phyloP scores from a whole-genome alignment of 208 protist species.

The Trypanosoma vivax region DNA sequence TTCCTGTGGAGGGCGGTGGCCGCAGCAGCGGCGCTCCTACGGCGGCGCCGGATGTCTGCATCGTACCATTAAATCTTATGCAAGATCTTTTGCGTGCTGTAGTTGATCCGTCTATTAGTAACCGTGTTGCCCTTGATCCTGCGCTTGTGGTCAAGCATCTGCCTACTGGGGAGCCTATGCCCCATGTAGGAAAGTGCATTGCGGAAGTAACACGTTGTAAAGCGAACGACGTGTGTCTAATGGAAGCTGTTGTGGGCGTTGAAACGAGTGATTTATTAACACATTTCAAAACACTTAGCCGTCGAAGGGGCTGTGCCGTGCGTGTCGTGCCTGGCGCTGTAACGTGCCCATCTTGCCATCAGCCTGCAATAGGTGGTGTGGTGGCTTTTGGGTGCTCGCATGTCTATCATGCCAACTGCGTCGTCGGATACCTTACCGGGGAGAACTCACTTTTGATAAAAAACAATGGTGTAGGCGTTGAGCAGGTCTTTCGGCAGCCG shows the following conservation, averaged over 20 bases:
- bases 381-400: conserved; percentile 60
- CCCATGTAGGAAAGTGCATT: conserved; percentile 36
- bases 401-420: conserved; percentile 49
- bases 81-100: conserved; percentile 35
- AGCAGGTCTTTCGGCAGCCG: conserved; percentile 15
- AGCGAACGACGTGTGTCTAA: conserved; percentile 31
- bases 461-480: conserved; percentile 3
- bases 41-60: conserved; percentile 11
- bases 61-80: conserved; percentile 59
- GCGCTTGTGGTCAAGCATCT: conserved; percentile 35
- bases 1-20: neutral
- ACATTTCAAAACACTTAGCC: conserved; percentile 30
- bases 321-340: conserved; percentile 22
- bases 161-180: conserved; percentile 42
- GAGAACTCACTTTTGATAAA: conserved; percentile 13
- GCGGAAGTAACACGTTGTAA: conserved; percentile 37
- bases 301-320: conserved; percentile 26
- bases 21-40: no score
- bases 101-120: conserved; percentile 39
- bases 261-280: conserved; percentile 33
- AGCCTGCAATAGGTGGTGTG: conserved; percentile 14
- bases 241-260: conserved; percentile 40
- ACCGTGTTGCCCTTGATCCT: conserved; percentile 40
- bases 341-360: conserved; percentile 27
- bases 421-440: conserved; percentile 30